Base-by-base conservation (phyloP, 306 rosid species). In the Neltuma alba region DNA sequence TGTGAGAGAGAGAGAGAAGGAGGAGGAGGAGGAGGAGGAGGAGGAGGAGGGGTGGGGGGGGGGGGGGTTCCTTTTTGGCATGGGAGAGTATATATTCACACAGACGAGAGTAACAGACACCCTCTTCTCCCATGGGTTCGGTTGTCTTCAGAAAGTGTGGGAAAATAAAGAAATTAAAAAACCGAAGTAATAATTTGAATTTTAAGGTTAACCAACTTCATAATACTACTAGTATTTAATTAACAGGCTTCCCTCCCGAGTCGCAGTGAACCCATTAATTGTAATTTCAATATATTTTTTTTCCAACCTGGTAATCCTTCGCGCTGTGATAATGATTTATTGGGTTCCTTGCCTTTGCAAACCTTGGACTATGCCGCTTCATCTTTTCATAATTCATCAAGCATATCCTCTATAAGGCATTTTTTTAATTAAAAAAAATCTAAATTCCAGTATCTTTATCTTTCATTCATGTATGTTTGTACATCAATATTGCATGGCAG, bases 401-500 rank as follows among this genome's bases (percentile, higher is more conserved):
- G 54, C 23, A 15, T 13, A 12, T 48, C 58, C 41, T 27, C 28
- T 54, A 20, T 38, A 60, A 45, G 64, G 72, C 50, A 15, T 76
- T 67, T 54, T 76, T 66, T 36, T 76, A 44, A 2, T 44, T 44
- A 44, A 4, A 44, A 44, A 44, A 44, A 25, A 34, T 48, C 80
- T 72, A 61, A 58, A 36, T 50, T 64, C 60, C 69, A 28, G 27
- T 48, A 38, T 52, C 70, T 72, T 47, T 76, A 23, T 52, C 70
- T 72, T 47, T 76, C 12, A 40, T 41, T 40, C 38, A 36, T 71
- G 44, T 45, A 50, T 45, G 18, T 67, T 6, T 63, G 63, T 58
- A 38, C 69, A 70, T 47, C 57, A 36, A 55, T 82, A 64, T 23
- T 31, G 37, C 66, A 52, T 64, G 12, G 64, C 79, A 87, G 87